phyloP scores from a whole-genome alignment of 1,139 yeast species.

The Debaryomyces fabryi region DNA sequence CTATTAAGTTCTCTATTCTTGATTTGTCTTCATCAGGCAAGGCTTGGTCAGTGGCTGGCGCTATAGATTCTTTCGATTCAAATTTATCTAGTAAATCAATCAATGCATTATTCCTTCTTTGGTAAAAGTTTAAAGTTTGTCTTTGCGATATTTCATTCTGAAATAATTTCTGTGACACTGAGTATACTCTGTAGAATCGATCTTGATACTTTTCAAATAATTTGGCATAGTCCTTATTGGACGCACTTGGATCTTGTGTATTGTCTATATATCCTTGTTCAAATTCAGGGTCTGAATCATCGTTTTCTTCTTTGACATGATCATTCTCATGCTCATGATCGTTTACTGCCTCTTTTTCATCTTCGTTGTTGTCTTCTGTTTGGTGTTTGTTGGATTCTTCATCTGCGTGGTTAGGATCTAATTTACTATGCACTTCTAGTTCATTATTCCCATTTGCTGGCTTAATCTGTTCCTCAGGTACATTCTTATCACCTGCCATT shows the following conservation, averaged over 20 bases:
- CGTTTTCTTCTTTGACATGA: background rate
- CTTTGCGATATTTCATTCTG: conserved; percentile 38
- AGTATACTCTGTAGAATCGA: conserved; percentile 26
- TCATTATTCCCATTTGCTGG: background rate
- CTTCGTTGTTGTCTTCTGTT: background rate
- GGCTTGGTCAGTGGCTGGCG: conserved; percentile 7
- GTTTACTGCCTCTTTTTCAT: background rate
- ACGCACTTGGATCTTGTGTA: background rate
- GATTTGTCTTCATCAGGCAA: conserved; percentile 14
- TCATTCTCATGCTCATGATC: background rate
- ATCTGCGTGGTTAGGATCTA: background rate
- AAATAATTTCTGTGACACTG: conserved; percentile 30
- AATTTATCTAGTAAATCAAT: conserved; percentile 32
- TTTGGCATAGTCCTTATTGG: conserved; percentile 22
- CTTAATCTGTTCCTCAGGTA: background rate
- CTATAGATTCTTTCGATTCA: conserved; percentile 14
- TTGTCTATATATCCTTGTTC: conserved; percentile 1
- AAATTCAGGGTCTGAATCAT: background rate
- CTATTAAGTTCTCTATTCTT: conserved; percentile 28
- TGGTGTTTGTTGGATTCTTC: background rate
- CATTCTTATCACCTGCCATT: background rate
- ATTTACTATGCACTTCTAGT: background rate
- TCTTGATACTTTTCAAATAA: conserved; percentile 32
- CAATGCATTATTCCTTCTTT: conserved; percentile 43
- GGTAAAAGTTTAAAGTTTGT: conserved; percentile 36